Base-by-base conservation (phyloP, 176 grass and related monocot genomes). In the Cocos nucifera region DNA sequence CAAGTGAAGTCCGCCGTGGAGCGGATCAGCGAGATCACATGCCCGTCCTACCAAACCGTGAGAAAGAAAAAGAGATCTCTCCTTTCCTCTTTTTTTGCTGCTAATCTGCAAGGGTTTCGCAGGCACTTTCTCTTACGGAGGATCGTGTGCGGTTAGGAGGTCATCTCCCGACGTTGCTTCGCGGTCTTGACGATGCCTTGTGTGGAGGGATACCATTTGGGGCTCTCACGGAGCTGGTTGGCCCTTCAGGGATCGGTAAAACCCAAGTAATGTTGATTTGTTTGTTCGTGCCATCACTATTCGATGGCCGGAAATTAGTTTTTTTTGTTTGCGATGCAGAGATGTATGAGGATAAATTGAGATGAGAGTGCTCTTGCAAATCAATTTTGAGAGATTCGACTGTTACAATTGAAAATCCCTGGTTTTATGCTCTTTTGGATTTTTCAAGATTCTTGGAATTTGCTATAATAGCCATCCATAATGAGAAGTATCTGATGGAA, bases 181-280 rank as follows among this genome's bases (percentile, higher is more conserved):
- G 19, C 27, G 87, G 93, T 2, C 58, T 92, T 52, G 93, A 97
- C n/a, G 77, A 70, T 49, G 84, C 81, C n/a, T 64, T 97, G 58
- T 65, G 84, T 22, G 93, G 93, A 54, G 93, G 87, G 17, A 78
- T 97, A 49, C 87, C 84, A 9, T 55, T 76, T 20, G 84, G 87
- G 15, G 83, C 75, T 78, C 93, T 97, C 63, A 88, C 81, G 15
- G 87, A 92, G 73, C 70, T 97, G 51, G 93, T 97, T 17, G 93
- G 84, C 8, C 87, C 93, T 2, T 85, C 93, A 14, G 93, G 93
- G 72, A 92, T 92, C 3, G 93, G 93, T 28, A 97, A 97, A 77
- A 88, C 87, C 30, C 87, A 97, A 79, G 93, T 91, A 70, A 79
- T 10, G 2, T 39, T 39, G 32, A 39, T 10, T 39, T 10, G 0